Evolutionary conservation across 192 early-diverging fungal genomes (phyloP).

Genomic region (Umbelopsis sp.): DNA sequence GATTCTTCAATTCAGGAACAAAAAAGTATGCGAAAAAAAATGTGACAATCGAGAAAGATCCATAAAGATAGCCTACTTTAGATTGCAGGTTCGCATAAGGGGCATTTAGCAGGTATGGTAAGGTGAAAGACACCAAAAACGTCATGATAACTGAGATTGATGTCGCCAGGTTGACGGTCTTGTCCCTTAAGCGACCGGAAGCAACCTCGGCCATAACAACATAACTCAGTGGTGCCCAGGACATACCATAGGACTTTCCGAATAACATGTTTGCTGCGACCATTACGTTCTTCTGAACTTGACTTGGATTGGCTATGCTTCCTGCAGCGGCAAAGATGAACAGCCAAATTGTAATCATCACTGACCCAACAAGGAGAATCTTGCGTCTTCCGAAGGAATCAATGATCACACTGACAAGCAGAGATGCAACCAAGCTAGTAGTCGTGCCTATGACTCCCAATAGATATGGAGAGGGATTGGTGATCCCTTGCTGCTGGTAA

Average conservation of each 20-base stretch:
- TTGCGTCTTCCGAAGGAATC: conserved; percentile 16
- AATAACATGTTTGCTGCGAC: conserved; percentile 15
- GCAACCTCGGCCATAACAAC: conserved; percentile 19
- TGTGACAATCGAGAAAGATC: neutral
- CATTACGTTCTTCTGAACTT: conserved; percentile 22
- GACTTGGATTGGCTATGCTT: conserved; percentile 1
- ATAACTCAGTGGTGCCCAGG: conserved; percentile 20
- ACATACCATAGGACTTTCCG: conserved; percentile 21
- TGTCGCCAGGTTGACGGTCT: conserved; percentile 14
- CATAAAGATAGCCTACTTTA: conserved; percentile 16
- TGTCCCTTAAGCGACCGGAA: conserved; percentile 11
- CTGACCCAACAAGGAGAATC: conserved; percentile 4
- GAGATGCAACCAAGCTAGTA: neutral
- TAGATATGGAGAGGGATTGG: conserved; percentile 17
- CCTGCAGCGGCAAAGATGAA: conserved; percentile 9
- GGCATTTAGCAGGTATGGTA: conserved; percentile 19
- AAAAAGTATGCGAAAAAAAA: conserved; percentile 10
- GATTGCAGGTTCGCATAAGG: conserved; percentile 15
- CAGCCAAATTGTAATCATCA: conserved; percentile 8
- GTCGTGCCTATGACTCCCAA: conserved; percentile 5
- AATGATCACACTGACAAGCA: conserved; percentile 18
- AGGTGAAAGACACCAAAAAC: conserved; percentile 17
- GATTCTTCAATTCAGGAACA: conserved; percentile 18
- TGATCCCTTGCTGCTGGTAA: conserved; percentile 11
- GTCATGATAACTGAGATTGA: conserved; percentile 15